Base-by-base conservation (phyloP, 2,329 filamentous ascomycete genomes). In the Tolypocladium paradoxum region DNA sequence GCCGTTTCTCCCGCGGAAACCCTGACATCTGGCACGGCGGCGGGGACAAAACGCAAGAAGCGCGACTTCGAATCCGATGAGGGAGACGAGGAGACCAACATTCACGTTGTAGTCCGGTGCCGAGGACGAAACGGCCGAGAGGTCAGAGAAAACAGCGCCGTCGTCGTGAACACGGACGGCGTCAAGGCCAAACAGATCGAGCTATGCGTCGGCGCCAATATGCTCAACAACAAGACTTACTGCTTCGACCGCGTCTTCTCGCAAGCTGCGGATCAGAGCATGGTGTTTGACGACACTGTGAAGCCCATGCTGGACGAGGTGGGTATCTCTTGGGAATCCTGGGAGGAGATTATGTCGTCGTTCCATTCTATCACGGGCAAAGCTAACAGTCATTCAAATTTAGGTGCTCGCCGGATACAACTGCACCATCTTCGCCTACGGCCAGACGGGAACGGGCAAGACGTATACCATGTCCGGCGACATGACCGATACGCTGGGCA, bases 401-500 rank as follows among this genome's bases (percentile, higher is more conserved):
- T 60, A 95, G 90, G 96, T 97, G 78, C 79, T 99, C 46, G 80
- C 84, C 27, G 93, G 93, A 50, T 97, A 89, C 73, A 99, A 99
- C 69, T 99, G 93, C 72, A 99, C 93, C 6, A 95, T 99, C 55
- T 99, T 99, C 63, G 93, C 93, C 36, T 99, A 99, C 68, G 93
- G 93, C 29, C 93, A 99, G 69, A 99, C 93, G 0, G 93, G 93
- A 45, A 99, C 93, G 0, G 93, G 93, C 61, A 99, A 99, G 70
- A 99, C 93, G 14, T 99, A 99, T 70, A 99, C 93, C 27, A 99
- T 99, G 93, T 96, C 92, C 0, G 93, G 93, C 53, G 92, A 99
- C 68, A 96, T 99, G 83, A 88, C 81, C 16, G 88, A 96, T 61
- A 89, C 83, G 0, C 72, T 90, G 37, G 90, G 92, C 2, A 83